phyloP scores from a whole-genome alignment of 495 filamentous ascomycete species.

The Eremomyces bilateralis region DNA sequence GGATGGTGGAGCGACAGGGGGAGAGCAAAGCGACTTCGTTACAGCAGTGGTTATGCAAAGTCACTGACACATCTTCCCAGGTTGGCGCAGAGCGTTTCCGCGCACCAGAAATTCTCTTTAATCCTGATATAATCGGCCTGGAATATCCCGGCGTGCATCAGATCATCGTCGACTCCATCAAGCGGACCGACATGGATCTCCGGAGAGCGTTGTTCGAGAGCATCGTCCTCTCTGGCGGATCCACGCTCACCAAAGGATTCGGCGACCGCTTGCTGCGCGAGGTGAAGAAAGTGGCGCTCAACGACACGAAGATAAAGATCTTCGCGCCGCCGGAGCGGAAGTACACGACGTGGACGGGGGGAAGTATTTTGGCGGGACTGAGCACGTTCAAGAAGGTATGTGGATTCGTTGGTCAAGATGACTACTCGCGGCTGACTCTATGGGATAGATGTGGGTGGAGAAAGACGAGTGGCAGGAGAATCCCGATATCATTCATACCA shows the following conservation, averaged over 20 bases:
- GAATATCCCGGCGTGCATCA: slow-evolving; percentile 96
- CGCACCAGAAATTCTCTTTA: slow-evolving; percentile 92
- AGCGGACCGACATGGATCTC: slow-evolving; percentile 90
- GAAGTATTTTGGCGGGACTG: slow-evolving; percentile 87
- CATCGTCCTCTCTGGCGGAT: slow-evolving; percentile 89
- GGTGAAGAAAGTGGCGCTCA: slow-evolving; percentile 78
- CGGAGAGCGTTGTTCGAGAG: slow-evolving; percentile 86
- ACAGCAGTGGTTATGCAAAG: no score
- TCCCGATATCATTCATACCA: slow-evolving; percentile 93
- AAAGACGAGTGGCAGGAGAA: slow-evolving; percentile 99
- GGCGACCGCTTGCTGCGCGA: slow-evolving; percentile 84
- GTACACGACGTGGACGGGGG: slow-evolving; percentile 97
- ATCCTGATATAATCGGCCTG: slow-evolving; percentile 87
- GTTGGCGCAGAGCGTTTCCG: slow-evolving; percentile 83
- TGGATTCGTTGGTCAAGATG: slow-evolving; percentile 5
- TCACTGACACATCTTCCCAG: slow-evolving; percentile 21
- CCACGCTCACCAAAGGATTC: slow-evolving; percentile 80
- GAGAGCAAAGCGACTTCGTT: no score
- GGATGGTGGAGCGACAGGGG: no score
- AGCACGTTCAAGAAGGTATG: slow-evolving; percentile 95
- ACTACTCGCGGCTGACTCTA: slow-evolving; percentile 4
- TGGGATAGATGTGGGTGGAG: slow-evolving; percentile 88
- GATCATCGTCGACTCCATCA: slow-evolving; percentile 91
- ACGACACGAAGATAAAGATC: slow-evolving; percentile 98
- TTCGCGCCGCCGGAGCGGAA: slow-evolving; percentile 93